Conservation (phyloP, 306 rosid species). For the Ammopiptanthus mongolicus region DNA sequence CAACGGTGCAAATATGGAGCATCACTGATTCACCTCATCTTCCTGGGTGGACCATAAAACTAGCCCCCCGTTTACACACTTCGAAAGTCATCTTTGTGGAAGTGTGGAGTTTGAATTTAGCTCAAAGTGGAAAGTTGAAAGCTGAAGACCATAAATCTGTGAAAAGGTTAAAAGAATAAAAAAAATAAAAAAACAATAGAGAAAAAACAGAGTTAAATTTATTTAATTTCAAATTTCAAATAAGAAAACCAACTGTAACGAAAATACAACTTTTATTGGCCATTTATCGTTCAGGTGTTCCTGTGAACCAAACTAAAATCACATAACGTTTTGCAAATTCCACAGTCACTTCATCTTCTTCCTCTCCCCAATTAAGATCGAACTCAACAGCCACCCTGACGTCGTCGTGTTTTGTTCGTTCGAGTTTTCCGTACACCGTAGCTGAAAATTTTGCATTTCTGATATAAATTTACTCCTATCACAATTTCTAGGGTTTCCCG, state of each 20-base stretch:
- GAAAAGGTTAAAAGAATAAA: neutral
- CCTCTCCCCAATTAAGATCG: neutral
- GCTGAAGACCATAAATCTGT: neutral
- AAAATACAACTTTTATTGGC: neutral
- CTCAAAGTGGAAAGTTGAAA: neutral
- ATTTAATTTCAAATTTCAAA: neutral
- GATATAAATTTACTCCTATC: neutral
- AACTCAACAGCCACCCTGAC: neutral
- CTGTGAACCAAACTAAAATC: neutral
- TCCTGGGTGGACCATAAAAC: no score
- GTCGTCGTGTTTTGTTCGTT: neutral
- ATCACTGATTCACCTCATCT: no score
- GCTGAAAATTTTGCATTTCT: neutral
- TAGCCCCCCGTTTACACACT: no score
- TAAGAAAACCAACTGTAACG: neutral
- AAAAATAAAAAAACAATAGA: neutral
- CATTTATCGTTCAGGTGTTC: neutral
- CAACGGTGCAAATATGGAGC: no score
- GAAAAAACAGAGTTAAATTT: no score
- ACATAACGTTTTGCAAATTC: neutral
- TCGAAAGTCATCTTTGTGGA: neutral
- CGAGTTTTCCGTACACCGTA: neutral
- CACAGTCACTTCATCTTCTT: neutral
- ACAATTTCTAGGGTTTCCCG: slow-evolving; percentile 18
- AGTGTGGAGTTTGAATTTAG: neutral